Evolutionary conservation across 768 basidiomycete species (phyloP), one percentile per base, ranked within the genome.

Genomic region (Lentinus brumalis): DNA sequence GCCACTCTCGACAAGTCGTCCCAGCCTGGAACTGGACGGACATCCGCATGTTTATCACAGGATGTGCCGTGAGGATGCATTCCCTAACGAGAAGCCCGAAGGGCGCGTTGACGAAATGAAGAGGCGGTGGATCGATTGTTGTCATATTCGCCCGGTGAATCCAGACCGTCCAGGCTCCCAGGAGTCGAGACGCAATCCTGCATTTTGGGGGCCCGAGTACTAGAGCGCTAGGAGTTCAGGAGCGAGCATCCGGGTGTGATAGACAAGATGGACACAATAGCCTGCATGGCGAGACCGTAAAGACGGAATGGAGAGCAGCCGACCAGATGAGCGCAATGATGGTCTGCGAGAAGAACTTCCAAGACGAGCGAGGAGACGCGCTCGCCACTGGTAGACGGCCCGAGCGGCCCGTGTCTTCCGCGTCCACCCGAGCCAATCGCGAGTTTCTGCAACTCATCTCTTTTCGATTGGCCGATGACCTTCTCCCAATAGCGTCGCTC

Each of bases 191-290:
- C 3, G 35, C 7, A 6, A 35, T 35, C 35, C 35, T 49, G 21
- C 46, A 49, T 38, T 51, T 53, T 38, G 39, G 21, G 52, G 52
- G 39, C 50, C 31, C 50, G 35, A 11, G 31, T 32, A 51, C 1
- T 31, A 41, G 39, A 11, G 52, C 52, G 52, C 52, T 26, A 39
- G 52, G 52, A 32, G 52, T 53, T 26, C 52, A 53, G 52, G 52
- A 35, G 52, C 52, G 52, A 29, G n/a, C 18, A 6, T 49, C 47
- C 47, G 47, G 6, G 9, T 26, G 21, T 21, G 26, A 30, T 12
- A 29, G 12, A 30, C 10, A 49, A 26, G 4, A 12, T 49, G 26
- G 35, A 35, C 21, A 49, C 46, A 49, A 8, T 30, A 10, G 26
- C 16, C 29, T 26, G 46, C 29, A 49, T 29, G 10, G 21, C 29